Conservation (phyloP, 106 monocot genomes). For the Allium sativum region DNA sequence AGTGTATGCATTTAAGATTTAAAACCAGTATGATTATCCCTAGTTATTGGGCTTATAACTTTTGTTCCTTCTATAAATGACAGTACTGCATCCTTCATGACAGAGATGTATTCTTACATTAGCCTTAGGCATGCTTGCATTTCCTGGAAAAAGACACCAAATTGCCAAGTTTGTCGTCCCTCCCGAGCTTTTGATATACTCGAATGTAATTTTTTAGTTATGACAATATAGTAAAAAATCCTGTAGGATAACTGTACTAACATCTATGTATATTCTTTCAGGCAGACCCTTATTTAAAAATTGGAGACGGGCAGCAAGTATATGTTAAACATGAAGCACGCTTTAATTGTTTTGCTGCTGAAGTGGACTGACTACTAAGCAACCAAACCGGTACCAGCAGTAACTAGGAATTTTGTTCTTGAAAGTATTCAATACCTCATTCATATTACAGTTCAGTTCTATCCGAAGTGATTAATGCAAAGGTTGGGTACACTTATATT, state of each 20-base stretch:
- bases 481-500: no score
- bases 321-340: conserved; percentile 41
- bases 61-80: conserved; percentile 34
- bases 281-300: conserved; percentile 60
- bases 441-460: conserved; percentile 40
- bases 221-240: background rate
- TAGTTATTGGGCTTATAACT: no score
- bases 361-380: conserved; percentile 35
- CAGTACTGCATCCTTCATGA: conserved; percentile 33
- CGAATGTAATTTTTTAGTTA: conserved; percentile 33
- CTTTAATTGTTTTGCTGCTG: conserved; percentile 46
- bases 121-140: conserved; percentile 53
- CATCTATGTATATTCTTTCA: conserved; percentile 15
- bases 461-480: conserved; percentile 39
- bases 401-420: conserved; percentile 27
- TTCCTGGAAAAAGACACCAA: conserved; percentile 66
- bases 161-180: conserved; percentile 42
- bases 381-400: conserved; percentile 25
- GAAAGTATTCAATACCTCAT: conserved; percentile 19
- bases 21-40: no score
- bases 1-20: no score
- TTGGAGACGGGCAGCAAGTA: conserved; percentile 66
- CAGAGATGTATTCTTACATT: conserved; percentile 58
- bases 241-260: background rate
- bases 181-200: conserved; percentile 30